phyloP scores from a whole-genome alignment of 306 rosid species.

The Inga laurina region DNA sequence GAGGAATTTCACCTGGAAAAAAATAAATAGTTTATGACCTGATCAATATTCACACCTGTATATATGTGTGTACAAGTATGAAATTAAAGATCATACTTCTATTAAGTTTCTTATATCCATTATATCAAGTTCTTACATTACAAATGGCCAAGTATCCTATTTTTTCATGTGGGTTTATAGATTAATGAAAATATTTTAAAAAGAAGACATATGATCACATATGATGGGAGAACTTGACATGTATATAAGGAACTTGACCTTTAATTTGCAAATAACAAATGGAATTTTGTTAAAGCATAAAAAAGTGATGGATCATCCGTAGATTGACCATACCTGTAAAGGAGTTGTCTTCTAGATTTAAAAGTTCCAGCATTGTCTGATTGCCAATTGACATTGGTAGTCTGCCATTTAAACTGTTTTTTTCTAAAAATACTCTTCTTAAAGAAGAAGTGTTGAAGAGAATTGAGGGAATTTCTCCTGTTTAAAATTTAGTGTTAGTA shows the following conservation, averaged over 20 bases:
- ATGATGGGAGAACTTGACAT: too few relatives aligned
- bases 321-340: background rate
- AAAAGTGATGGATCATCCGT: background rate
- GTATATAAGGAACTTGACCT: too few relatives aligned
- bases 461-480: background rate
- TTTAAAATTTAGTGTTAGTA: background rate
- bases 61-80: too few relatives aligned
- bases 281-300: background rate
- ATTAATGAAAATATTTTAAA: too few relatives aligned
- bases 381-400: background rate
- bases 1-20: background rate
- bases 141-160: too few relatives aligned
- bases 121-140: too few relatives aligned
- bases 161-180: too few relatives aligned
- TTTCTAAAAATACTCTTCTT: background rate
- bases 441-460: background rate
- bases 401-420: background rate
- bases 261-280: too few relatives aligned
- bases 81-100: too few relatives aligned
- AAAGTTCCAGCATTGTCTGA: background rate
- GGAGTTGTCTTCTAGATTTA: background rate
- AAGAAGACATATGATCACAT: too few relatives aligned
- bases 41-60: background rate
- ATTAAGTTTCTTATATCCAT: too few relatives aligned
- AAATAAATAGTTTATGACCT: too few relatives aligned